Percentiles rank a stretch among this genome's conserved stretches.
These are phyloP conservation scores for Butyriboletus loyo DNA, from an alignment of 768 basidiomycete species.

Conservation along the genomic window DNA sequence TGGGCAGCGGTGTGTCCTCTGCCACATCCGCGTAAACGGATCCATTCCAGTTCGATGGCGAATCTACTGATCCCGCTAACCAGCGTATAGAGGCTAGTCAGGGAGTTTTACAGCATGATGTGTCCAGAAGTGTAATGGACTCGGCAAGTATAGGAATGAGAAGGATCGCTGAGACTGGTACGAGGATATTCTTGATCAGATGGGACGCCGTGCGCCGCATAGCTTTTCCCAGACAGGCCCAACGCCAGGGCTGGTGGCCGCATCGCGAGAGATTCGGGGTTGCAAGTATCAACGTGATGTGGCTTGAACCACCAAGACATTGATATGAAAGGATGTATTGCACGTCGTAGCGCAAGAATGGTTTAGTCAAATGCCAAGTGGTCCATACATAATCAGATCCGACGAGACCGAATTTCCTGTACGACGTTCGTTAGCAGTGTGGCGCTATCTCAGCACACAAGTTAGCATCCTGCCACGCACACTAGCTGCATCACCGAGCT, in stretches of 20 bases:
- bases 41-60: not conserved
- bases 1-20: conserved; percentile 12
- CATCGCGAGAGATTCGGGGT: not conserved
- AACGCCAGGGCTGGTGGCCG: not conserved
- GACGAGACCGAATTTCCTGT: conserved; percentile 8
- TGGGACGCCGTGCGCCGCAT: not conserved
- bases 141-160: not conserved
- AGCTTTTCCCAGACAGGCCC: not conserved
- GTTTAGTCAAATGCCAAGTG: not conserved
- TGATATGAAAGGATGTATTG: not conserved
- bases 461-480: not conserved
- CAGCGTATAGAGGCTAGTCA: not conserved
- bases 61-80: not conserved
- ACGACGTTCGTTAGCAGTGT: conserved; percentile 1
- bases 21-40: conserved; percentile 5
- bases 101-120: conserved; percentile 2
- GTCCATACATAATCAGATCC: conserved; percentile 3
- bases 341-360: not conserved
- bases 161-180: not conserved
- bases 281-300: not conserved
- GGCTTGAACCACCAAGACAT: not conserved
- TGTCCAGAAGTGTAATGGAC: not conserved
- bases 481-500: conserved; percentile 9
- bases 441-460: not conserved
- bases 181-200: not conserved